Evolutionary conservation across 805 yeast species (phyloP).

Genomic region (Kuraishia capsulata): DNA sequence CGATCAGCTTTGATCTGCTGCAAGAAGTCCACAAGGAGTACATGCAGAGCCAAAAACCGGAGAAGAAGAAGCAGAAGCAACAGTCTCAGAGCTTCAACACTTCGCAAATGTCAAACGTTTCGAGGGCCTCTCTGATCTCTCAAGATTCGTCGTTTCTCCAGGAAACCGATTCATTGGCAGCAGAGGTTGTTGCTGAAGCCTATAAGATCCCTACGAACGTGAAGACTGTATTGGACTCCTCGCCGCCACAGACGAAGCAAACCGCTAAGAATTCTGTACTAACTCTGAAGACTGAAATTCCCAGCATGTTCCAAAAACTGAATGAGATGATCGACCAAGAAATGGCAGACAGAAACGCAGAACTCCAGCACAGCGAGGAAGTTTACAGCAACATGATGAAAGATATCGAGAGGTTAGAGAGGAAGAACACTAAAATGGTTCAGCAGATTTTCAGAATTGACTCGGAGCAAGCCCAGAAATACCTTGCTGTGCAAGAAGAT

Average conservation of each 20-base stretch:
- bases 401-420: slow-evolving; percentile 20
- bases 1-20: slow-evolving; percentile 7
- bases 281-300: not conserved
- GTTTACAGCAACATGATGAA: slow-evolving; percentile 1
- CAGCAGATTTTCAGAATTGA: slow-evolving; percentile 10
- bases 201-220: not conserved
- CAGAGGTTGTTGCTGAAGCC: not conserved
- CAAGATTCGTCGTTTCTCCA: not conserved
- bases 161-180: not conserved
- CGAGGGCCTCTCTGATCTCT: too few species aligned
- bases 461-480: slow-evolving; percentile 16
- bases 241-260: not conserved
- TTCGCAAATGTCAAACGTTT: too few species aligned
- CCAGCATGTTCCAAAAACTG: slow-evolving; percentile 1
- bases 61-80: not conserved
- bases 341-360: slow-evolving; percentile 4
- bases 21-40: slow-evolving; percentile 8
- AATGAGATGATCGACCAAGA: slow-evolving; percentile 4
- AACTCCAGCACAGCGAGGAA: not conserved
- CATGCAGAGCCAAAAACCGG: not conserved
- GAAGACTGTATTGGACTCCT: not conserved
- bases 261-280: not conserved
- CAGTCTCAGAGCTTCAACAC: not conserved
- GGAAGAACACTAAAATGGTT: slow-evolving; percentile 11
- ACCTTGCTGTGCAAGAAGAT: slow-evolving; percentile 11